Evolutionary conservation across 176 grass and related monocot species (phyloP), one percentile per base, ranked within the genome.

Genomic region (Tillandsia fasciculata): DNA sequence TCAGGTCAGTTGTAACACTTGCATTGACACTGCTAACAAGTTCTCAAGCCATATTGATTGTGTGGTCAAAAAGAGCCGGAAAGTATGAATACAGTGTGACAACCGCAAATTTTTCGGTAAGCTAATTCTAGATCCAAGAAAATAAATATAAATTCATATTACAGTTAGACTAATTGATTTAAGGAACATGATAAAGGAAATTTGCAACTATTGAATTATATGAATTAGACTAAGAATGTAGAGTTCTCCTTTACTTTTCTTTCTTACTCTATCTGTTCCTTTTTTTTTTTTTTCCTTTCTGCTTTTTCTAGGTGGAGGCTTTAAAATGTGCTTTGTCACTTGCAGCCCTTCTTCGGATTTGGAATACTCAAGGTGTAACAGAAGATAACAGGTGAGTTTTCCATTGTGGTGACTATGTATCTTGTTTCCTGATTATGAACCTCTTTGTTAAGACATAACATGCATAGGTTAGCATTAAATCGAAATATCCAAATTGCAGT

Each of bases 71-170:
- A 80, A 89, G 84, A 92, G 84, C 74, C 77, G 84, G 84, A 70
- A 87, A 90, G 66, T 97, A 90, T 76, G 88, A 97, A 64, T 92
- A 97, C 48, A 97, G 89, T 90, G 84, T 97, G 70, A 97, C 86
- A 75, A 92, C 93, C 63, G 89, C 93, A 54, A 97, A 97, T 78
- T 97, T 97, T 80, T 87, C 76, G 53, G 93, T 92, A 70, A 90
- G 93, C 1, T 26, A 72, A 61, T 23, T 61, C 8, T 61, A 61
- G 33, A 42, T 42, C 33, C 33, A 7, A 42, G 33, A 42, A 42
- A 42, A 42, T 42, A 6, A 42, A 42, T 42, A 42, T 42, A 42
- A 42, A 42, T 42, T 7, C 33, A 42, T 42, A 3, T 42, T 42
- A 26, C 20, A 42, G 5, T 42, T 42, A 42, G 6, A 42, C 33